phyloP scores from a whole-genome alignment of 2,329 filamentous ascomycete species.

The Penicillium freii region DNA sequence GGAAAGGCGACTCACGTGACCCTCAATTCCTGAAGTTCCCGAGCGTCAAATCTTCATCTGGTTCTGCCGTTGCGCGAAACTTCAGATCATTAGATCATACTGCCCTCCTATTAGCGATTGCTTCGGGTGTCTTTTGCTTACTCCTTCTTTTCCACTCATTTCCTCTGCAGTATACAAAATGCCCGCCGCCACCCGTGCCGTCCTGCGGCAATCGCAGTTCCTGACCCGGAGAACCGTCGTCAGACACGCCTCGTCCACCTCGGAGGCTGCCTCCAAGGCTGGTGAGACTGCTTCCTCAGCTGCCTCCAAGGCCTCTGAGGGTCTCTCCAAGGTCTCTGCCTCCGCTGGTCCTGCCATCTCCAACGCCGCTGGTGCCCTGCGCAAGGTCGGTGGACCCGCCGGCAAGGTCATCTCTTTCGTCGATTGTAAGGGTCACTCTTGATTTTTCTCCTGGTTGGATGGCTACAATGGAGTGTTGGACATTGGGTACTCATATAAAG shows the following conservation, averaged over 20 bases:
- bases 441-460: slow-evolving; percentile 1
- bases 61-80: slow-evolving; percentile 38
- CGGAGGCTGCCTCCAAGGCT: slow-evolving; percentile 47
- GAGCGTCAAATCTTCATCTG: slow-evolving; percentile 41
- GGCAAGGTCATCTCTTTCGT: slow-evolving; percentile 74
- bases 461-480: not conserved
- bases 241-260: slow-evolving; percentile 49
- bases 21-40: slow-evolving; percentile 43
- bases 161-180: slow-evolving; percentile 38
- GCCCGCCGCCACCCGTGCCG: slow-evolving; percentile 46
- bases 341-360: slow-evolving; percentile 75
- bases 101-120: slow-evolving; percentile 33
- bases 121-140: slow-evolving; percentile 25
- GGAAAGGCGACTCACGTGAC: slow-evolving; percentile 24
- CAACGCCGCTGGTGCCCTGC: slow-evolving; percentile 69
- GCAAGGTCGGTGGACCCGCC: slow-evolving; percentile 78
- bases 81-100: slow-evolving; percentile 41
- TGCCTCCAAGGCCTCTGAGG: slow-evolving; percentile 69
- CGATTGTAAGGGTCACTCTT: slow-evolving; percentile 66
- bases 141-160: slow-evolving; percentile 29
- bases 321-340: slow-evolving; percentile 75
- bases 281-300: slow-evolving; percentile 44
- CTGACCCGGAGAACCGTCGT: slow-evolving; percentile 46
- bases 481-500: not conserved
- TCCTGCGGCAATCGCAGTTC: slow-evolving; percentile 49